phyloP scores from a whole-genome alignment of 805 yeast species.

The Yarrowia deformans region DNA sequence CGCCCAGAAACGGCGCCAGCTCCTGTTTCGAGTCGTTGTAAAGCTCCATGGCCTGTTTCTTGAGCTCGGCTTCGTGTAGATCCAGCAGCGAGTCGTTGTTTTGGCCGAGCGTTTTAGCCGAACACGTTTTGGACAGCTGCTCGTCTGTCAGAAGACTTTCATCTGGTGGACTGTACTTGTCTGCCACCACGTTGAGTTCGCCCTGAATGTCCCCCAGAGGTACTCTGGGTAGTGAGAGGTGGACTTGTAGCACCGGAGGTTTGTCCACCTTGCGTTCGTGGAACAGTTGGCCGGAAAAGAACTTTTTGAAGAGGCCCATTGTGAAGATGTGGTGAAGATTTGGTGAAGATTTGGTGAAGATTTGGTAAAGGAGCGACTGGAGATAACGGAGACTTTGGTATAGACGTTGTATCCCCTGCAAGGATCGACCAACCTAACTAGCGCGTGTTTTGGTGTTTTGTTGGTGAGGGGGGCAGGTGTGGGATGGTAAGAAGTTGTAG shows the following conservation, averaged over 20 bases:
- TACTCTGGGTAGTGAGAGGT: constrained; percentile 21
- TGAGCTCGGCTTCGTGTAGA: constrained; percentile 28
- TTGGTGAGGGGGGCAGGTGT: background rate
- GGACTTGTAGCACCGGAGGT: constrained; percentile 23
- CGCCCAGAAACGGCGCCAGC: constrained; percentile 28
- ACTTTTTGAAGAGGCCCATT: constrained; percentile 28
- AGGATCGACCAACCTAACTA: constrained; percentile 27
- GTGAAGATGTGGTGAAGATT: background rate
- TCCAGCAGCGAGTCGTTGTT: constrained; percentile 13
- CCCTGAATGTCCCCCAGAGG: constrained; percentile 27
- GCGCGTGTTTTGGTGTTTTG: constrained; percentile 14
- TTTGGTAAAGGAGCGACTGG: too few relatives aligned
- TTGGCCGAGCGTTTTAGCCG: constrained; percentile 10
- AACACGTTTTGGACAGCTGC: background rate
- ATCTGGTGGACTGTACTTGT: constrained; percentile 23
- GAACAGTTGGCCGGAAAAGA: constrained; percentile 30
- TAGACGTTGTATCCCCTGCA: constrained; percentile 15
- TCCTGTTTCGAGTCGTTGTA: constrained; percentile 28
- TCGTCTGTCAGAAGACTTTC: background rate
- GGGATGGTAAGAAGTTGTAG: background rate
- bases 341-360: background rate
- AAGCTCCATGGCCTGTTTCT: constrained; percentile 23
- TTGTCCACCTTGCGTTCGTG: constrained; percentile 20
- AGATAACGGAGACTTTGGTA: too few relatives aligned
- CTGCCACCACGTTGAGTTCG: constrained; percentile 30